Evolutionary conservation across 1,284 basidiomycete genomes (phyloP).

Genomic region (Marasmius tenuissimus): DNA sequence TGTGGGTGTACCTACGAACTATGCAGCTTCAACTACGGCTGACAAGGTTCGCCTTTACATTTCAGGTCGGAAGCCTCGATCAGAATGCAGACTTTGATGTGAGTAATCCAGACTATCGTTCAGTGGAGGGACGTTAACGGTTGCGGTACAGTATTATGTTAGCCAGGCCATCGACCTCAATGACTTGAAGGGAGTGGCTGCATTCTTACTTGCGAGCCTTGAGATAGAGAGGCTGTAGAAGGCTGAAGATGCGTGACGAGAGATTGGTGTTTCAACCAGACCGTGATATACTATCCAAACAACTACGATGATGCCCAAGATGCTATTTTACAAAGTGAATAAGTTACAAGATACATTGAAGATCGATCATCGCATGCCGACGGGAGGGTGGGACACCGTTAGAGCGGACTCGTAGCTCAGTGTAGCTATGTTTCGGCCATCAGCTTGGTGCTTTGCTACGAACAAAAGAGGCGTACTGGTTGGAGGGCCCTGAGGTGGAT

Average conservation of each 20-base stretch:
- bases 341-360: no score
- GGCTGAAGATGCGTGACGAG: neutral
- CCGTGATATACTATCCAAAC: no score
- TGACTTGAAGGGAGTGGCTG: conserved; percentile 47
- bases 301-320: no score
- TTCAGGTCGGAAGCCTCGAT: conserved; percentile 43
- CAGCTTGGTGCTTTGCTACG: neutral
- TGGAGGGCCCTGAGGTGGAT: neutral
- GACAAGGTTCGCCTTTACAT: neutral
- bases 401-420: neutral
- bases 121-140: neutral
- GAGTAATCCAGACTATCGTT: conserved; percentile 13
- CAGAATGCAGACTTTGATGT: conserved; percentile 40
- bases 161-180: conserved; percentile 37
- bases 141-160: conserved; percentile 38
- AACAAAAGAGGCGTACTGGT: neutral
- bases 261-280: neutral
- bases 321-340: no score
- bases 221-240: conserved; percentile 37
- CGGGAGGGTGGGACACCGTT: neutral
- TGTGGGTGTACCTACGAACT: conserved; percentile 23
- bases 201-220: conserved; percentile 47
- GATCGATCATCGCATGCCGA: neutral
- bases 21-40: neutral
- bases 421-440: neutral